A percentile compares a stretch with the other conserved stretches of the same genome.
Evolutionary conservation across 257 asterid genomes (phyloP).

Genomic region (Linaria vulgaris): DNA sequence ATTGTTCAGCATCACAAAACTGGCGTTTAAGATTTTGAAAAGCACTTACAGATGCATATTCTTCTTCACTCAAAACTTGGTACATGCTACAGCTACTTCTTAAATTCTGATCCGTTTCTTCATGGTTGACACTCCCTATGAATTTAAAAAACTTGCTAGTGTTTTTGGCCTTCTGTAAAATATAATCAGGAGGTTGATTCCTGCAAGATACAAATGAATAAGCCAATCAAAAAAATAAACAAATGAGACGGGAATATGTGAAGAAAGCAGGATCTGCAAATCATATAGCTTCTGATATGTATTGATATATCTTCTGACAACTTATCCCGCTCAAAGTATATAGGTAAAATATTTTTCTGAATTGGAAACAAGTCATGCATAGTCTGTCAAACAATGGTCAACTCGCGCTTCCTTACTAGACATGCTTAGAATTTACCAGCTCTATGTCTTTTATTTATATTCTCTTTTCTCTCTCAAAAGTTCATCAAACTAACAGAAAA

Average conservation of each 20-base stretch:
- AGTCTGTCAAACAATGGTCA: neutral
- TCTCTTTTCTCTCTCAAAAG: too few species aligned
- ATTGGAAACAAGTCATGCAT: neutral
- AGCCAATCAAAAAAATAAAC: conserved; percentile 32
- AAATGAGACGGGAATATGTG: conserved; percentile 29
- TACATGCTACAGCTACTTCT: conserved; percentile 58
- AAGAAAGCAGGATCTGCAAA: conserved; percentile 23
- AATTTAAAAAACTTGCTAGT: conserved; percentile 89
- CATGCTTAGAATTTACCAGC: neutral
- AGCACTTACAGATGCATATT: conserved; percentile 89
- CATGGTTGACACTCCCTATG: conserved; percentile 70
- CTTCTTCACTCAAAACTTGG: conserved; percentile 82
- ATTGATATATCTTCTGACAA: neutral
- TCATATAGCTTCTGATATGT: neutral
- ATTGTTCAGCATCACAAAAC: conserved; percentile 9
- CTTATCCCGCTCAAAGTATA: neutral
- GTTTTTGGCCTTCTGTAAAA: conserved; percentile 79
- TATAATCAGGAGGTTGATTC: conserved; percentile 93
- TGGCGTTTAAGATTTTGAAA: conserved; percentile 20
- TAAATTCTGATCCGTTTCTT: conserved; percentile 54
- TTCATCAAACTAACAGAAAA: too few species aligned
- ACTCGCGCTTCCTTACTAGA: neutral
- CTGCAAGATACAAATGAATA: conserved; percentile 46
- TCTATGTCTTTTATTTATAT: neutral
- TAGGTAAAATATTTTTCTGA: neutral